Evolutionary conservation across 331 rosid genomes (phyloP), one percentile per base, ranked within the genome.

Genomic region (Quercus tomentella): DNA sequence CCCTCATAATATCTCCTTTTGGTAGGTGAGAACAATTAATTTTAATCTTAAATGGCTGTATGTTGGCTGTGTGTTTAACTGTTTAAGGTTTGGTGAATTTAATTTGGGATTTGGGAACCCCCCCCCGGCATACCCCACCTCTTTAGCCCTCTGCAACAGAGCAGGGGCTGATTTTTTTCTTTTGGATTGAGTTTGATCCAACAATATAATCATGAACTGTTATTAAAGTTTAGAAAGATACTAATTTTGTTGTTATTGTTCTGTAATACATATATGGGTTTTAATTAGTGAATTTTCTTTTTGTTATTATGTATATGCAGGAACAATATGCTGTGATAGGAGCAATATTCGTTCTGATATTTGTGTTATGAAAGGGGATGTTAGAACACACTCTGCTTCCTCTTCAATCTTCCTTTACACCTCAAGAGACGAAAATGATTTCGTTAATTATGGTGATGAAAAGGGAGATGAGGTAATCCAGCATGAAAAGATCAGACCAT

Each of bases 321-420:
- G 96, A 81, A 91, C 87, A 31, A 86, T 92, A 78, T 84, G 87
- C 78, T 95, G 98, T 56, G 98, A 95, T 76, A 87, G 99, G 77
- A 93, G 79, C 78, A 91, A 89, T 68, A 37, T 82, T 14, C 91
- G 98, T 60, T 90, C 96, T 17, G 99, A 94, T 88, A 56, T 92
- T 9, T 94, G 98, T 70, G 31, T 84, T 33, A 85, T 91, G 96
- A 94, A 90, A 94, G 97, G 97, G 68, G 97, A 94, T 66, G 79
- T 94, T 56, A 86, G 98, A 81, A 91, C 96, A 54, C 80, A 79
- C 56, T 80, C 96, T 5, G 54, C 86, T 65, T 89, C 98, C 72
- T 87, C 87, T 58, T 90, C 98, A 5, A 70, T 94, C 82, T 87
- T 91, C 56, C 87, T 92, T 35, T 94, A 91, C 83, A 82, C 60